Base-by-base conservation (phyloP, 2,329 filamentous ascomycete genomes). In the Graphium sp. region DNA sequence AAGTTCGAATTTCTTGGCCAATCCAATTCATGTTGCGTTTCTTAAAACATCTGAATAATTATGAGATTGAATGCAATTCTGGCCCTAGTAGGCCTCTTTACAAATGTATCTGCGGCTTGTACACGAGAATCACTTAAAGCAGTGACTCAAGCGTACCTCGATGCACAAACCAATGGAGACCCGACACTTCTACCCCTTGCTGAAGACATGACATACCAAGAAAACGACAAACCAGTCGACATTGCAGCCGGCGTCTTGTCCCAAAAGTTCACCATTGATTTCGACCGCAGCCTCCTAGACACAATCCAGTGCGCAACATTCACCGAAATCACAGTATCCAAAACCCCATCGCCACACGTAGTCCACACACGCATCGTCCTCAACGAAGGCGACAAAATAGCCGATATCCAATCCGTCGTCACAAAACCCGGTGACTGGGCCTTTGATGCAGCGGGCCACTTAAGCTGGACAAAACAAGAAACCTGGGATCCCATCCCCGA, bases 371-470 rank as follows among this genome's bases (percentile, higher is more conserved):
- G 52, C 36, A 38, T 52, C 33, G 41, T 40, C 33, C 43, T 47
- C 29, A 34, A 35, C 27, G 29, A 32, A 11, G 24, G 26, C 16
- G 29, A 19, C 9, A n/a, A n/a, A n/a, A 34, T 40, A 31, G 31
- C 34, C 23, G 36, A 40, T 28, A 36, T 39, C 31, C 46, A 44
- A 34, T 38, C 42, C 12, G 37, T 53, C 23, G 40, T 50, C 24
- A 51, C 49, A 5, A 46, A 47, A 31, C 36, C 34, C 28, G 49
- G 48, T 21, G 47, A 51, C 39, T 53, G 50, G 50, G 41, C 50
- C n/a, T 53, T 53, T 39, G 49, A 52, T 30, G 47, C 49, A 7
- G 41, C 48, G 3, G 40, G 40, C 14, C 52, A 48, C 11, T 40
- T 46, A 26, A 46, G 46, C 34, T 51, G 47, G 39, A 44, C 47